Conservation (phyloP, 1,139 yeast genomes). For the Suhomyces kunorum region DNA sequence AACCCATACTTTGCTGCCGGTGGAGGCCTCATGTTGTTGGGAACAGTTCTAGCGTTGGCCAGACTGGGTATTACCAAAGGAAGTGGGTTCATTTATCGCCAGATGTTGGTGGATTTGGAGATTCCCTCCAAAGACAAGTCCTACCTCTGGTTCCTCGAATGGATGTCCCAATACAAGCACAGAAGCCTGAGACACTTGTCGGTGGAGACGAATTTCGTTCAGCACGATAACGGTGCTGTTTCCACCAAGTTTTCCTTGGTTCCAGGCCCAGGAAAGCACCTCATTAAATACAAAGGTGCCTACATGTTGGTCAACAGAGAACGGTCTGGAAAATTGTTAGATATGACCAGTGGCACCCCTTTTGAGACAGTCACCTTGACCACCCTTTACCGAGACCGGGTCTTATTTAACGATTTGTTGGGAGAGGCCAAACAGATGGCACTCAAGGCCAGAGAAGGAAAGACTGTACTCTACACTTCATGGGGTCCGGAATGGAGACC, state of each 20-base stretch:
- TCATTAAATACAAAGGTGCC: slow-evolving; percentile 82
- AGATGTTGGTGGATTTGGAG: slow-evolving; percentile 86
- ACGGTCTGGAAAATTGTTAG: slow-evolving; percentile 84
- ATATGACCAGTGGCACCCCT: slow-evolving; percentile 89
- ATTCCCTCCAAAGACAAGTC: slow-evolving; percentile 93
- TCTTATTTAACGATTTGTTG: slow-evolving; percentile 68
- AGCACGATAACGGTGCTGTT: slow-evolving; percentile 92
- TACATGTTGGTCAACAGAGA: slow-evolving; percentile 88
- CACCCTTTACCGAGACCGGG: slow-evolving; percentile 80
- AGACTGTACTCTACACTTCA: slow-evolving; percentile 88
- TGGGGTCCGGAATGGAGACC: slow-evolving; percentile 99
- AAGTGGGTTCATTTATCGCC: slow-evolving; percentile 72
- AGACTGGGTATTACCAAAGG: slow-evolving; percentile 67
- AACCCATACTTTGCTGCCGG: slow-evolving; percentile 98
- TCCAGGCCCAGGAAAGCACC: slow-evolving; percentile 98
- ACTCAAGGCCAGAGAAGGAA: slow-evolving; percentile 82
- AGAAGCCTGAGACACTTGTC: slow-evolving; percentile 81
- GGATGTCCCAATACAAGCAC: slow-evolving; percentile 87
- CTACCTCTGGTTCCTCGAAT: slow-evolving; percentile 90
- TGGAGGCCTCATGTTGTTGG: slow-evolving; percentile 92
- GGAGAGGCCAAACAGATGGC: slow-evolving; percentile 86
- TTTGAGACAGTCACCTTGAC: slow-evolving; percentile 94
- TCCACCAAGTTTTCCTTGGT: slow-evolving; percentile 85
- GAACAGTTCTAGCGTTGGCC: slow-evolving; percentile 80
- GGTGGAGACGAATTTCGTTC: slow-evolving; percentile 83